phyloP scores from a whole-genome alignment of 371 early-diverging fungal genomes.

The Nematocida sp. region DNA sequence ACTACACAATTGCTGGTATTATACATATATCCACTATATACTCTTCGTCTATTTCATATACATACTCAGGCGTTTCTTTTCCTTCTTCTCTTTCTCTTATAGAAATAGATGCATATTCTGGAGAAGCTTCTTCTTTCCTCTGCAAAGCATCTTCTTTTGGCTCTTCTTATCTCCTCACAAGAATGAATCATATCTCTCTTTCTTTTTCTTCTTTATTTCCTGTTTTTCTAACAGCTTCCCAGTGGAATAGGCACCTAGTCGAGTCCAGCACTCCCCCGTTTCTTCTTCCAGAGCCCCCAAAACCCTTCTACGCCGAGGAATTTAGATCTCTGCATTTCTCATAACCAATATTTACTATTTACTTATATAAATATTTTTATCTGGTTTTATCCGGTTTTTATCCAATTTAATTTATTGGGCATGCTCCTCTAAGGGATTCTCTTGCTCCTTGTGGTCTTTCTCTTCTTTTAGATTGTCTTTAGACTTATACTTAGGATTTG shows the following conservation, averaged over 20 bases:
- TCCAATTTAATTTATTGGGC: not conserved
- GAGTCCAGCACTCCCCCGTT: not conserved
- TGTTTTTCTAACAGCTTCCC: conserved; percentile 10
- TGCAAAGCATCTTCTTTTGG: not conserved
- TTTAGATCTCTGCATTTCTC: conserved; percentile 23
- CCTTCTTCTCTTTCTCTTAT: not conserved
- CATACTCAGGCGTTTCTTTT: not conserved
- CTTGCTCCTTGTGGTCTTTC: conserved; percentile 1
- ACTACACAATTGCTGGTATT: not conserved
- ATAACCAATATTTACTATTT: not conserved
- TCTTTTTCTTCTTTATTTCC: not conserved
- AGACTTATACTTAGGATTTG: too few relatives aligned
- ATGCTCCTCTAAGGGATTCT: too few relatives aligned
- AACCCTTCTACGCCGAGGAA: conserved; percentile 39
- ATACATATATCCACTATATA: conserved; percentile 2
- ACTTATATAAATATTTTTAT: not conserved
- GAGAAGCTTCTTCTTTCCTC: not conserved
- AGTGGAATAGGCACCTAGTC: conserved; percentile 31
- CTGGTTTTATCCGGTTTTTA: not conserved
- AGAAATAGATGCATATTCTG: not conserved
- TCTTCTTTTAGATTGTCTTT: conserved; percentile 3
- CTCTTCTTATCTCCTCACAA: not conserved
- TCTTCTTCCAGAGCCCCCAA: conserved; percentile 19
- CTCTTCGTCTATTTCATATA: not conserved
- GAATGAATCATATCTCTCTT: not conserved